Evolutionary conservation across 805 yeast species (phyloP).

Genomic region (Sungouiella blattae): DNA sequence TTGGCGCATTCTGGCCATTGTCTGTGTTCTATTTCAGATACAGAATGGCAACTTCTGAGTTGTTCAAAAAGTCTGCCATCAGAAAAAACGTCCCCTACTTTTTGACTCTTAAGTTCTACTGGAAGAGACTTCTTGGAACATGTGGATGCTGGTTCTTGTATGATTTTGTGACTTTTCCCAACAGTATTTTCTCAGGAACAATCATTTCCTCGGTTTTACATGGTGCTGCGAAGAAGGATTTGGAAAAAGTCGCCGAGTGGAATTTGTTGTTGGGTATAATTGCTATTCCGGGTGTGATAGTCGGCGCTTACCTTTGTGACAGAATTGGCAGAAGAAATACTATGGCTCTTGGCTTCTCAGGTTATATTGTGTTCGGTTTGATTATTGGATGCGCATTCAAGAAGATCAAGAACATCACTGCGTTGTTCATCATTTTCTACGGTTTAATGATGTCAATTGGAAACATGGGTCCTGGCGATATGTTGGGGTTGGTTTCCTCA

Average conservation of each 20-base stretch:
- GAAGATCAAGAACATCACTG: slow-evolving; percentile 52
- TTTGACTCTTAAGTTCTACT: slow-evolving; percentile 61
- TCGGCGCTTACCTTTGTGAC: slow-evolving; percentile 67
- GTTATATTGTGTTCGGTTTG: slow-evolving; percentile 68
- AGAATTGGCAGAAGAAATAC: slow-evolving; percentile 69
- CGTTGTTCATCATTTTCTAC: slow-evolving; percentile 66
- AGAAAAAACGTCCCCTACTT: slow-evolving; percentile 48
- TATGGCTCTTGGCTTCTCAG: slow-evolving; percentile 65
- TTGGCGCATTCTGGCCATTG: slow-evolving; percentile 67
- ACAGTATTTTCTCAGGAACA: slow-evolving; percentile 63
- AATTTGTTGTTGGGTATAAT: slow-evolving; percentile 60
- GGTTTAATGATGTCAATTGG: slow-evolving; percentile 70
- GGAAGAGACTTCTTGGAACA: slow-evolving; percentile 66
- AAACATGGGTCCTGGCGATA: slow-evolving; percentile 77
- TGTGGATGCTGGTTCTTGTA: slow-evolving; percentile 77
- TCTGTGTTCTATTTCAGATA: slow-evolving; percentile 68
- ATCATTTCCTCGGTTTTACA: slow-evolving; percentile 53
- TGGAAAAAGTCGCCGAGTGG: slow-evolving; percentile 70
- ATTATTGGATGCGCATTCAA: slow-evolving; percentile 65
- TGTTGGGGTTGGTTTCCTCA: slow-evolving; percentile 61
- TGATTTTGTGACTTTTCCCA: slow-evolving; percentile 79
- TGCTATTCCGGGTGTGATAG: slow-evolving; percentile 67
- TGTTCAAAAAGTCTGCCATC: slow-evolving; percentile 64
- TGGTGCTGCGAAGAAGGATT: slow-evolving; percentile 26
- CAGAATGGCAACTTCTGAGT: slow-evolving; percentile 63